Evolutionary conservation across 2,329 filamentous ascomycete genomes (phyloP).

Genomic region (Paradendryphiella salina): DNA sequence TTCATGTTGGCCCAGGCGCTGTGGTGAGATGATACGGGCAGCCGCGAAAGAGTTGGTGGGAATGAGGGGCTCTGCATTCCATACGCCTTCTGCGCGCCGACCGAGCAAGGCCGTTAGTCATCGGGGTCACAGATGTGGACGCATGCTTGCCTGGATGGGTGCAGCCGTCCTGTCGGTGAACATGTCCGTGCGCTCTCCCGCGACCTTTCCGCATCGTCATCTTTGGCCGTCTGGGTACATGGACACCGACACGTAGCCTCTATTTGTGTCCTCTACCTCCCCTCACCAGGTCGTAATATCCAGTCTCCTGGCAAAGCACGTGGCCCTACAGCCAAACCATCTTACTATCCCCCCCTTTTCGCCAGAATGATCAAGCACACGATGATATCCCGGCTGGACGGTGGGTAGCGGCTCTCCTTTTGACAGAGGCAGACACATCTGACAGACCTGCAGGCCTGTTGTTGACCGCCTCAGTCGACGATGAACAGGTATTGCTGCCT

Average conservation of each 20-base stretch:
- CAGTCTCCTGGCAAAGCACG: background rate
- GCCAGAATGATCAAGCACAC: constrained; percentile 80
- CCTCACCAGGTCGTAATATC: background rate
- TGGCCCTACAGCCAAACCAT: background rate
- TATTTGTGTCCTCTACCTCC: constrained; percentile 4
- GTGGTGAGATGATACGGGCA: background rate
- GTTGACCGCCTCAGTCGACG: constrained; percentile 92
- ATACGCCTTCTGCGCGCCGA: rapidly evolving
- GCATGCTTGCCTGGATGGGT: background rate
- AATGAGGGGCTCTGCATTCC: background rate
- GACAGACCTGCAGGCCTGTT: constrained; percentile 70
- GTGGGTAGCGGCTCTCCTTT: constrained; percentile 50
- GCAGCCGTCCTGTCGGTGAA: constrained; percentile 1
- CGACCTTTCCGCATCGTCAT: constrained; percentile 30
- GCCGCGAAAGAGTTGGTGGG: background rate
- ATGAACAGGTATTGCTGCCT: constrained; percentile 66
- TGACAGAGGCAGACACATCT: constrained; percentile 16
- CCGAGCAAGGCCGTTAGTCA: no score
- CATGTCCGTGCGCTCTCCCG: constrained; percentile 29
- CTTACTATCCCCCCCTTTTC: background rate
- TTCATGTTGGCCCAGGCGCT: background rate
- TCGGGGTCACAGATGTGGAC: background rate
- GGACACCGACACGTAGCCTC: constrained; percentile 40
- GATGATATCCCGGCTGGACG: constrained; percentile 91
- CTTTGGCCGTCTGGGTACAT: constrained; percentile 17